These are phyloP conservation scores for Suhomyces prunicola DNA, from an alignment of 805 yeast species.

Conservation along the genomic window DNA sequence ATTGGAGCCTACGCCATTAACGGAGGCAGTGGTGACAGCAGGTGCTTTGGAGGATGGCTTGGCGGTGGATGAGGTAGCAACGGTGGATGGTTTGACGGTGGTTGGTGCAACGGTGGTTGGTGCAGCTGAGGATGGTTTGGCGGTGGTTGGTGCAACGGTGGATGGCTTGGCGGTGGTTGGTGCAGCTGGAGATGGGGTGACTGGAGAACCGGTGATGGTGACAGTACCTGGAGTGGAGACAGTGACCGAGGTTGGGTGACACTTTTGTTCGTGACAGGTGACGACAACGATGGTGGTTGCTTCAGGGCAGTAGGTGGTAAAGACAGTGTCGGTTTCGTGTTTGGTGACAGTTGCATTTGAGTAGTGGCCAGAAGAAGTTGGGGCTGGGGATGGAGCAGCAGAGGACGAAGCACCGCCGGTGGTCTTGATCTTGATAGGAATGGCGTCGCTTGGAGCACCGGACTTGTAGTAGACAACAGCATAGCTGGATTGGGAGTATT, in stretches of 20 bases:
- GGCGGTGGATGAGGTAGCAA: not conserved
- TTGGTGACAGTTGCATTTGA: slow-evolving; percentile 20
- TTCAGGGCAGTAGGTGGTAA: slow-evolving; percentile 37
- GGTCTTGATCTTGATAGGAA: slow-evolving; percentile 13
- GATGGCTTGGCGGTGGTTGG: not conserved
- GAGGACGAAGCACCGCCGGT: not conserved
- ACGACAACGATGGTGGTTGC: slow-evolving; percentile 33
- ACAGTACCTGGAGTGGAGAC: slow-evolving; percentile 32
- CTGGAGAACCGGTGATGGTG: slow-evolving; percentile 31
- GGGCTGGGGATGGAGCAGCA: slow-evolving; percentile 2
- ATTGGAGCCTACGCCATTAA: slow-evolving; percentile 8
- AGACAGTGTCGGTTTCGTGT: slow-evolving; percentile 31
- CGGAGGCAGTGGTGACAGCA: slow-evolving; percentile 4
- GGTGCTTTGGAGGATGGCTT: not conserved
- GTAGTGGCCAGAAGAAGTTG: not conserved
- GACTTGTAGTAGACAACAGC: slow-evolving; percentile 21
- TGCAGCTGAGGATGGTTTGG: not conserved
- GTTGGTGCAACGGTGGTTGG: not conserved
- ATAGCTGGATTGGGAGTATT: slow-evolving; percentile 23
- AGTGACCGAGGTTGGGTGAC: slow-evolving; percentile 26
- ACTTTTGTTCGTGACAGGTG: slow-evolving; percentile 24
- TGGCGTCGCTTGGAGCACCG: slow-evolving; percentile 22
- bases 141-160: not conserved
- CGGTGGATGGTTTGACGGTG: not conserved
- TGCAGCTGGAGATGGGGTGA: slow-evolving; percentile 4